phyloP scores from a whole-genome alignment of 1,284 basidiomycete genomes.

The Sutorius eximius region DNA sequence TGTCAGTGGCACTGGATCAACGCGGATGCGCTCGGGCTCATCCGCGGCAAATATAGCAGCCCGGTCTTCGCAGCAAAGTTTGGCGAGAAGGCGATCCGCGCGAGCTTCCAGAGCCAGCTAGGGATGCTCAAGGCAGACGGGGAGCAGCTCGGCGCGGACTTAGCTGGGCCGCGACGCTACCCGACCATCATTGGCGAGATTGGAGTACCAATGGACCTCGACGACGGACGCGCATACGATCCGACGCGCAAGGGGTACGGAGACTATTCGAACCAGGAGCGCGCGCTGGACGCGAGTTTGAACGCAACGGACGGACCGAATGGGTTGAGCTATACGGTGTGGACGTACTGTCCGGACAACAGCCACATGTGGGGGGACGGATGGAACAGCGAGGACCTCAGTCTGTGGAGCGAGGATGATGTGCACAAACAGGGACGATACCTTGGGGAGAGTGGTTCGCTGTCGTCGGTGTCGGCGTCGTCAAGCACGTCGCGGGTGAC shows the following conservation, averaged over 20 bases:
- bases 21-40: slow-evolving; percentile 88
- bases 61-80: slow-evolving; percentile 70
- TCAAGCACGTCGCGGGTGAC: slow-evolving; percentile 27
- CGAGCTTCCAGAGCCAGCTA: slow-evolving; percentile 82
- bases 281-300: slow-evolving; percentile 89
- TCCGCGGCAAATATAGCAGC: slow-evolving; percentile 84
- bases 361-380: slow-evolving; percentile 90
- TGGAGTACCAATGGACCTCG: slow-evolving; percentile 93
- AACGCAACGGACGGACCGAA: slow-evolving; percentile 89
- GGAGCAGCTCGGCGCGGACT: slow-evolving; percentile 46
- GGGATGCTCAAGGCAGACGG: slow-evolving; percentile 77
- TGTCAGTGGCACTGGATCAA: slow-evolving; percentile 97
- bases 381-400: slow-evolving; percentile 97
- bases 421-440: background rate
- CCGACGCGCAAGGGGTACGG: slow-evolving; percentile 47
- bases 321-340: slow-evolving; percentile 81
- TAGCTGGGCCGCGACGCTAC: slow-evolving; percentile 43
- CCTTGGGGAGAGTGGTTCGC: background rate
- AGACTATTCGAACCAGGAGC: slow-evolving; percentile 80
- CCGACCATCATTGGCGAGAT: slow-evolving; percentile 97
- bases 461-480: slow-evolving; percentile 6
- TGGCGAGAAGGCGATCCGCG: slow-evolving; percentile 82
- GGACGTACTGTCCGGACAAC: slow-evolving; percentile 86
- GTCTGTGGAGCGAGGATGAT: slow-evolving; percentile 82
- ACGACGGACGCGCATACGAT: slow-evolving; percentile 81